phyloP scores from a whole-genome alignment of 768 basidiomycete genomes.

The Leccinum longicurvipes region DNA sequence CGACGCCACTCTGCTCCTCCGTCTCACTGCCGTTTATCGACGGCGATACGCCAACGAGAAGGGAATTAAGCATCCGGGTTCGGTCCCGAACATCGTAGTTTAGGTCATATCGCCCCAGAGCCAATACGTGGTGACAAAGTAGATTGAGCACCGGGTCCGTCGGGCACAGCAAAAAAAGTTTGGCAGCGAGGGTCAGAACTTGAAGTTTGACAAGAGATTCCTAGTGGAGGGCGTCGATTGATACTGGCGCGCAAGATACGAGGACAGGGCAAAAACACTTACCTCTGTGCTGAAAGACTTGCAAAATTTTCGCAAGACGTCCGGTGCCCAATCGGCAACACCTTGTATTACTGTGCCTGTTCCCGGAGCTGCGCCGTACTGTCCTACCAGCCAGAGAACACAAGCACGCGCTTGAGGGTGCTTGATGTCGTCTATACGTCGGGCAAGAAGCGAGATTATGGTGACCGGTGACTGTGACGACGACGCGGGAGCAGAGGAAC shows the following conservation, averaged over 20 bases:
- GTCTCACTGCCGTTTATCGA: constrained; percentile 33
- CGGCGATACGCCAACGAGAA: constrained; percentile 57
- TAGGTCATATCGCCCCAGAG: constrained; percentile 81
- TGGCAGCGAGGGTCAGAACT: constrained; percentile 79
- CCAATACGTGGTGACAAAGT: constrained; percentile 70
- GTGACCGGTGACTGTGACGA: constrained; percentile 43
- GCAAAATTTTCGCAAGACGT: constrained; percentile 77
- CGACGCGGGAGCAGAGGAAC: constrained; percentile 27
- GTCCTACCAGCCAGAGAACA: constrained; percentile 90
- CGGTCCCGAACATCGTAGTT: constrained; percentile 93
- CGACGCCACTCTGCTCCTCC: constrained; percentile 64
- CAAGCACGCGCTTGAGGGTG: constrained; percentile 83
- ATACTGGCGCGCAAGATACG: background rate
- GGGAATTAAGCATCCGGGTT: constrained; percentile 69
- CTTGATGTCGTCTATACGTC: constrained; percentile 72
- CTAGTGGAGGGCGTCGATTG: constrained; percentile 35
- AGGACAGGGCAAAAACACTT: constrained; percentile 3
- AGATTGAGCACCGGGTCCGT: constrained; percentile 46
- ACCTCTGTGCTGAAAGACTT: constrained; percentile 77
- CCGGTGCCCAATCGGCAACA: constrained; percentile 79
- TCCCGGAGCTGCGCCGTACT: constrained; percentile 57
- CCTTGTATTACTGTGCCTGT: constrained; percentile 44
- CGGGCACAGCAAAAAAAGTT: constrained; percentile 72
- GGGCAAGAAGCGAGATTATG: constrained; percentile 78
- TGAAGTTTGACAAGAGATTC: constrained; percentile 73